Base-by-base conservation (phyloP, 1,284 basidiomycete species). In the Apiotrichum brassicae region DNA sequence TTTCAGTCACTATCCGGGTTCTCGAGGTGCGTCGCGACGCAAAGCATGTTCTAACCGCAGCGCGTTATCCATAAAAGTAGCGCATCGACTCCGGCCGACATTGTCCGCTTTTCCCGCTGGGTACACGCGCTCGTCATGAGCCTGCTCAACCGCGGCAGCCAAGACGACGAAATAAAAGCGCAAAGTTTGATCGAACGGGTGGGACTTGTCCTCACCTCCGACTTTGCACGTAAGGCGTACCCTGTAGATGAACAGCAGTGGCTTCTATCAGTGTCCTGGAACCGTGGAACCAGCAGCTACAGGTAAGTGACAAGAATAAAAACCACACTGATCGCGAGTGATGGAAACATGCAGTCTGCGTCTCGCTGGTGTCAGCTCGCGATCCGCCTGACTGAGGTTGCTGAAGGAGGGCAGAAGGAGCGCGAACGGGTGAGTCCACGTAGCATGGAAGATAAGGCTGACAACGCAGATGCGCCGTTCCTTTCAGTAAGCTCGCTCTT, bases 1-100 rank as follows among this genome's bases (percentile, higher is more conserved):
- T 12, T 5, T 7, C 19, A 49, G 48, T 40, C 9, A 45, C 32
- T 4, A 28, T 25, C 30, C 19, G 19, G 4, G 28, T 45, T n/a
- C 42, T 49, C 5, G 37, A 49, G 22, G 48, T 43, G 14, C 11
- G 4, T 14, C 7, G 9, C 9, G 12, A 18, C 18, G 25, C 14
- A 18, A n/a, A n/a, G n/a, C n/a, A n/a, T n/a, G n/a, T n/a, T n/a
- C 28, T 46, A 16, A 45, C 25, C n/a, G 6, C 25, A 54, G 52
- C 26, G 24, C 18, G 39, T 43, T 11, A n/a, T 54, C 3, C 26
- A 38, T 14, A 19, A 7, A 0, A 11, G 24, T 18, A 6, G 14
- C 5, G 11, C 26, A 2, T 14, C 23, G 3, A 11, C 35, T 3
- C n/a, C 37, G 13, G 16, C 12, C 3, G 48, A 50, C 6, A 13